Conservation (phyloP, 495 filamentous ascomycete genomes). For the Lasiosphaeria hispida region DNA sequence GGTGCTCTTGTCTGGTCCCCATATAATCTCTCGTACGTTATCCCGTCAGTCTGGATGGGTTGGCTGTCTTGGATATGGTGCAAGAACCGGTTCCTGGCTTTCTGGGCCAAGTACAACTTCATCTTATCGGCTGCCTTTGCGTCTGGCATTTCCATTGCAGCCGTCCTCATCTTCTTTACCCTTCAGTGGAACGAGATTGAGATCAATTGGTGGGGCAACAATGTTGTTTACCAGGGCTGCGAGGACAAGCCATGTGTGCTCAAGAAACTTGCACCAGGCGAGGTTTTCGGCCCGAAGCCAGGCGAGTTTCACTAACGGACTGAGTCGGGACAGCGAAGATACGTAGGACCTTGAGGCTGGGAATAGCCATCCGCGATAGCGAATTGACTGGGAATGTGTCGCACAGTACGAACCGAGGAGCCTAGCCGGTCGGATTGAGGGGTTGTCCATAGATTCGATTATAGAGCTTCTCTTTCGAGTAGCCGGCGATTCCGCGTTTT, state of each 20-base stretch:
- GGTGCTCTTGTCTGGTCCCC: slow-evolving; percentile 33
- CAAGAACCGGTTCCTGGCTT: slow-evolving; percentile 29
- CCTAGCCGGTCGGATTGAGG: neutral
- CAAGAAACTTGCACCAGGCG: slow-evolving; percentile 26
- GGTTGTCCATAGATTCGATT: neutral
- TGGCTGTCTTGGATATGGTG: slow-evolving; percentile 41
- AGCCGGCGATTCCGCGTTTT: no score
- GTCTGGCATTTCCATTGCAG: slow-evolving; percentile 35
- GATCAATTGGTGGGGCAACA: slow-evolving; percentile 41
- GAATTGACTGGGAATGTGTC: neutral
- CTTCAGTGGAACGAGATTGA: slow-evolving; percentile 27
- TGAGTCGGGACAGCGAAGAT: neutral
- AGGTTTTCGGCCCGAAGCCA: slow-evolving; percentile 36
- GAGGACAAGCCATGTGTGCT: slow-evolving; percentile 29
- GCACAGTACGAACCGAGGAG: neutral
- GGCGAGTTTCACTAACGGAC: slow-evolving; percentile 29
- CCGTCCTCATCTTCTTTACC: slow-evolving; percentile 40
- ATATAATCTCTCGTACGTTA: slow-evolving; percentile 35
- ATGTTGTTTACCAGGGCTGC: slow-evolving; percentile 29
- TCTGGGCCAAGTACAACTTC: slow-evolving; percentile 32
- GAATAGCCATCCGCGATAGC: no score
- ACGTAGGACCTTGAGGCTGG: no score
- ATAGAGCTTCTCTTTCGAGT: no score
- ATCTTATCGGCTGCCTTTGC: slow-evolving; percentile 36
- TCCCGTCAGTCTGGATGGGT: slow-evolving; percentile 34